phyloP scores from a whole-genome alignment of 2,329 filamentous ascomycete genomes.

The Shiraia bambusicola region DNA sequence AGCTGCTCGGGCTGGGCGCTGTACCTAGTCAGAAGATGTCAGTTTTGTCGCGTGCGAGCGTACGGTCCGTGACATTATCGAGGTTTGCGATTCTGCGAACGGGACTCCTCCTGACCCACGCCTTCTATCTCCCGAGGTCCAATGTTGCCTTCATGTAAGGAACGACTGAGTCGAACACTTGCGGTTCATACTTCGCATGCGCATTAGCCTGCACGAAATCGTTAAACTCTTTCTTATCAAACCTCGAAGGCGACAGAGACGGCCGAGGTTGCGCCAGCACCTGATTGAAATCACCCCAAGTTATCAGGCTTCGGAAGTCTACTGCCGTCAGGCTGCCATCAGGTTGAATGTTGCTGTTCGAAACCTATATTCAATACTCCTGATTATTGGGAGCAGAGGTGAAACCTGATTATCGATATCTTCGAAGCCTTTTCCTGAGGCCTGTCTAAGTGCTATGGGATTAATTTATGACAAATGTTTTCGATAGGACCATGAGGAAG shows the following conservation, averaged over 20 bases:
- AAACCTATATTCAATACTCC: too few relatives aligned
- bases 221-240: too few relatives aligned
- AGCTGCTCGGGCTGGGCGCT: constrained; percentile 33
- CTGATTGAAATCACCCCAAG: constrained; percentile 31
- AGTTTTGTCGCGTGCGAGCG: constrained; percentile 25
- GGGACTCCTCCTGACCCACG: constrained; percentile 24
- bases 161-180: constrained; percentile 37
- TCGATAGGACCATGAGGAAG: too few relatives aligned
- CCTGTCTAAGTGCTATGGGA: too few relatives aligned
- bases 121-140: constrained; percentile 18
- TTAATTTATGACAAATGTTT: too few relatives aligned
- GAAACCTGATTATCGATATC: too few relatives aligned
- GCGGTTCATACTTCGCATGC: constrained; percentile 39
- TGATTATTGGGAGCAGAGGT: too few relatives aligned
- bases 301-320: constrained; percentile 33
- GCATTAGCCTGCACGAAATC: constrained; percentile 32
- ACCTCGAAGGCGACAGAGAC: constrained; percentile 43
- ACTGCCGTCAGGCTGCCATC: constrained; percentile 23
- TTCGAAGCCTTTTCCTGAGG: too few relatives aligned
- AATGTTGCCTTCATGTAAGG: constrained; percentile 31
- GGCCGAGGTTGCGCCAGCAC: constrained; percentile 29
- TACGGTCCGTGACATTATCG: constrained; percentile 14
- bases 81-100: constrained; percentile 25
- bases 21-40: constrained; percentile 39
- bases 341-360: too few relatives aligned